phyloP scores from a whole-genome alignment of 208 protist genomes.

The Herpetomonas tarakana region DNA sequence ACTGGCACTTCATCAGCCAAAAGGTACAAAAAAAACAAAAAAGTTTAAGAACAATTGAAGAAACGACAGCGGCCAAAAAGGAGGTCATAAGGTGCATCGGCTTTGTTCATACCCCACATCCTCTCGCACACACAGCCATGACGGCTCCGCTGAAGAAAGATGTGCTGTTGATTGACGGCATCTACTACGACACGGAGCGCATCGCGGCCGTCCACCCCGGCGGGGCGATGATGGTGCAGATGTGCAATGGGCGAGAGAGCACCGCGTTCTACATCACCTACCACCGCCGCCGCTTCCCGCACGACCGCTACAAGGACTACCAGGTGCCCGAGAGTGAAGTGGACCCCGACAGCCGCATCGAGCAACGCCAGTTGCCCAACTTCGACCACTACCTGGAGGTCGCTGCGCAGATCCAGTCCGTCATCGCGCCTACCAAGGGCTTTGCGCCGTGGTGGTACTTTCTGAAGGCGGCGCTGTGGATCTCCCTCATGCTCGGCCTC shows the following conservation, averaged over 20 bases:
- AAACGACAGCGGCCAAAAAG: no score
- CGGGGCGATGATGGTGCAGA: conserved; percentile 62
- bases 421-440: conserved; percentile 53
- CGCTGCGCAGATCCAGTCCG: conserved; percentile 40
- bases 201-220: conserved; percentile 61
- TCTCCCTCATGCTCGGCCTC: conserved; percentile 47
- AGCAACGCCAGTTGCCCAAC: conserved; percentile 38
- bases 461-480: conserved; percentile 55
- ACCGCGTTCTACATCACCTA: conserved; percentile 71
- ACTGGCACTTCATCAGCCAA: no score
- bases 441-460: conserved; percentile 82
- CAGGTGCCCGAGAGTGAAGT: conserved; percentile 48
- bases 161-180: conserved; percentile 68
- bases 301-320: conserved; percentile 54
- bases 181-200: conserved; percentile 76
- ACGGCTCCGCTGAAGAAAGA: conserved; percentile 24
- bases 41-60: no score
- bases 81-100: no score
- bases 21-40: no score
- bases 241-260: conserved; percentile 71
- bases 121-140: no score
- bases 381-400: conserved; percentile 71
- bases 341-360: conserved; percentile 30
- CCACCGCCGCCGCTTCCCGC: conserved; percentile 76
- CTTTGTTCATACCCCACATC: no score